A percentile compares a stretch with the other conserved stretches of the same genome.
Evolutionary conservation across 805 yeast species (phyloP).

Genomic region (Wickerhamomyces kurtzmanii): DNA sequence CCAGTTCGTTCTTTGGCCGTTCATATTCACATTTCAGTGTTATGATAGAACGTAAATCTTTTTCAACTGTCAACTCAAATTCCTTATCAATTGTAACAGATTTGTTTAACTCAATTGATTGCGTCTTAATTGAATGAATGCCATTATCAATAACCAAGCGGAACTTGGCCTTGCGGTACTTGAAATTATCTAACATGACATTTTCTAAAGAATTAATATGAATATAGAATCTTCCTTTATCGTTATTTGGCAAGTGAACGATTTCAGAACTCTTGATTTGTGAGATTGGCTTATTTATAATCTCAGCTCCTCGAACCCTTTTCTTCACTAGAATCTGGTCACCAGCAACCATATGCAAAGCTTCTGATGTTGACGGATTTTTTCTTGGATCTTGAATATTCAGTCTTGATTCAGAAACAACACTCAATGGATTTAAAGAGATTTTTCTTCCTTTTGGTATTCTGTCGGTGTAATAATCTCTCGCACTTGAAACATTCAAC

Average conservation of each 20-base stretch:
- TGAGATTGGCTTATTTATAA: background rate
- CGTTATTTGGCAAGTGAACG: slow-evolving; percentile 25
- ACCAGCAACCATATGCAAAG: too few species aligned
- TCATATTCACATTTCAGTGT: slow-evolving; percentile 63
- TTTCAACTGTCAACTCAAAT: slow-evolving; percentile 61
- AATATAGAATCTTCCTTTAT: slow-evolving; percentile 30
- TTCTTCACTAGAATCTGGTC: too few species aligned
- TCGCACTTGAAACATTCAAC: too few species aligned
- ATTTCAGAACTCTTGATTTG: slow-evolving; percentile 2
- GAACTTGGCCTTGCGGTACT: slow-evolving; percentile 32
- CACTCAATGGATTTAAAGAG: slow-evolving; percentile 13
- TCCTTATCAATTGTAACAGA: slow-evolving; percentile 49
- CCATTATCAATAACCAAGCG: slow-evolving; percentile 60
- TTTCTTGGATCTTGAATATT: slow-evolving; percentile 4
- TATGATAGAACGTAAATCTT: slow-evolving; percentile 48
- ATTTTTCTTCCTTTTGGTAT: slow-evolving; percentile 3
- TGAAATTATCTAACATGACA: slow-evolving; percentile 34
- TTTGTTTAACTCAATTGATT: slow-evolving; percentile 26
- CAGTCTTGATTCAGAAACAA: slow-evolving; percentile 5
- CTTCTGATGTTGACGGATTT: background rate
- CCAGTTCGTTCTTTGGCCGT: slow-evolving; percentile 32
- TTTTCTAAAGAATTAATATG: slow-evolving; percentile 39
- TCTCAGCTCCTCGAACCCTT: too few species aligned
- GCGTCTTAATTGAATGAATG: slow-evolving; percentile 65
- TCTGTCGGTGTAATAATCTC: too few species aligned